phyloP scores from a whole-genome alignment of 495 filamentous ascomycete genomes.

The Penicillium soppii region DNA sequence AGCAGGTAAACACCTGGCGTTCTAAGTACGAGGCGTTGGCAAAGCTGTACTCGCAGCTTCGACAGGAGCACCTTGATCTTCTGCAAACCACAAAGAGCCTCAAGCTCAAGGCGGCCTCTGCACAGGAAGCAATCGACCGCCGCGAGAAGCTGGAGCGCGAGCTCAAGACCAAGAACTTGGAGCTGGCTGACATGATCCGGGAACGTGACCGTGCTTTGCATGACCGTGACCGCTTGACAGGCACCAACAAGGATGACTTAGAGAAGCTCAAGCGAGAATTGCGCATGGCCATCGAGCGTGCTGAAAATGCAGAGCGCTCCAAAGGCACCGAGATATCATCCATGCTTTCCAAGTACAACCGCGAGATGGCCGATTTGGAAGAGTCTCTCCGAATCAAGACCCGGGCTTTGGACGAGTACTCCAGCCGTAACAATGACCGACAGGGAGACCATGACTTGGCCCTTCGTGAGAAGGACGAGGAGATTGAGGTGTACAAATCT shows the following conservation, averaged over 20 bases:
- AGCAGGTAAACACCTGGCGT: conserved; percentile 95
- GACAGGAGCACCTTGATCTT: conserved; percentile 91
- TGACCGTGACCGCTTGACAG: conserved; percentile 80
- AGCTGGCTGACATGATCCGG: conserved; percentile 97
- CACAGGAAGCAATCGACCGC: conserved; percentile 92
- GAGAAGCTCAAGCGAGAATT: conserved; percentile 98
- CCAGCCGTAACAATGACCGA: conserved; percentile 71
- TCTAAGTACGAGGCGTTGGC: conserved; percentile 95
- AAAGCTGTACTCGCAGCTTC: conserved; percentile 94
- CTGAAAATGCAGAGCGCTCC: conserved; percentile 85
- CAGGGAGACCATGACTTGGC: conserved; percentile 81
- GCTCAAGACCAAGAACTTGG: conserved; percentile 97
- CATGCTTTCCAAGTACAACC: conserved; percentile 92
- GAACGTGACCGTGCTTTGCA: conserved; percentile 94
- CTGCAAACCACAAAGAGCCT: conserved; percentile 93
- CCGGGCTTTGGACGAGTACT: conserved; percentile 80
- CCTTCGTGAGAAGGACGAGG: conserved; percentile 91
- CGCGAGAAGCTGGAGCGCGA: conserved; percentile 95
- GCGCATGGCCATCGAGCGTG: conserved; percentile 85
- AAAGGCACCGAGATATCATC: conserved; percentile 94
- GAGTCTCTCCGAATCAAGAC: conserved; percentile 86
- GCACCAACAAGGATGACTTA: conserved; percentile 86
- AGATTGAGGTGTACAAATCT: conserved; percentile 93
- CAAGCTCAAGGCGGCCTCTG: conserved; percentile 93
- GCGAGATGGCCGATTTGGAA: conserved; percentile 94